Conservation (phyloP, 1,284 basidiomycete species). For the Leucocoprinus gongylophorus region DNA sequence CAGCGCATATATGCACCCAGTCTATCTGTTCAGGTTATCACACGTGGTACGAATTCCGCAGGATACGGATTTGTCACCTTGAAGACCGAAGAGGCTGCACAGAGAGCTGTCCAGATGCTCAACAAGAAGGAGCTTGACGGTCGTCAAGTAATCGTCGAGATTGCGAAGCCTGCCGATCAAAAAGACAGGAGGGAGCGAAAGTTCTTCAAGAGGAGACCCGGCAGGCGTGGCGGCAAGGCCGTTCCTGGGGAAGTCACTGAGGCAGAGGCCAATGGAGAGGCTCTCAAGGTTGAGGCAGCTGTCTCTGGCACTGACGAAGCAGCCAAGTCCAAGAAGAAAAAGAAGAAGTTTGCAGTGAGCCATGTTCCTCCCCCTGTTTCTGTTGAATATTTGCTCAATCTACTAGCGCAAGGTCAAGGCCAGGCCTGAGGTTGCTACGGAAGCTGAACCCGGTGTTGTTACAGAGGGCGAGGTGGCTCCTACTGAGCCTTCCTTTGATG, state of each 20-base stretch:
- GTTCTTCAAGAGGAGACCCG: slow-evolving; percentile 64
- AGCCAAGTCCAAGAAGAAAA: slow-evolving; percentile 81
- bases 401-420: slow-evolving; percentile 54
- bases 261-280: slow-evolving; percentile 76
- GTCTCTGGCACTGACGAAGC: slow-evolving; percentile 41
- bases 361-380: slow-evolving; percentile 8
- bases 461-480: slow-evolving; percentile 34
- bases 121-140: slow-evolving; percentile 85
- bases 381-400: slow-evolving; percentile 11
- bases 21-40: slow-evolving; percentile 72
- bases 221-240: slow-evolving; percentile 75
- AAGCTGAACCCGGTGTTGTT: slow-evolving; percentile 18
- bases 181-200: slow-evolving; percentile 76
- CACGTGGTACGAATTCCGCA: slow-evolving; percentile 73
- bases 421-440: slow-evolving; percentile 30
- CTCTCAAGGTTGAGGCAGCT: slow-evolving; percentile 44
- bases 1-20: slow-evolving; percentile 30
- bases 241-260: slow-evolving; percentile 81
- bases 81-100: slow-evolving; percentile 71
- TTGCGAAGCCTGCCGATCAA: slow-evolving; percentile 83
- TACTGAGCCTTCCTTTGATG: slow-evolving; percentile 29
- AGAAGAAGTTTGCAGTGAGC: slow-evolving; percentile 53
- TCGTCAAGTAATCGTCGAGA: slow-evolving; percentile 80
- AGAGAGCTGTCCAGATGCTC: slow-evolving; percentile 81
- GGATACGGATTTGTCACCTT: slow-evolving; percentile 91